Conservation (phyloP, 805 yeast species). For the Hanseniaspora valbyensis region DNA sequence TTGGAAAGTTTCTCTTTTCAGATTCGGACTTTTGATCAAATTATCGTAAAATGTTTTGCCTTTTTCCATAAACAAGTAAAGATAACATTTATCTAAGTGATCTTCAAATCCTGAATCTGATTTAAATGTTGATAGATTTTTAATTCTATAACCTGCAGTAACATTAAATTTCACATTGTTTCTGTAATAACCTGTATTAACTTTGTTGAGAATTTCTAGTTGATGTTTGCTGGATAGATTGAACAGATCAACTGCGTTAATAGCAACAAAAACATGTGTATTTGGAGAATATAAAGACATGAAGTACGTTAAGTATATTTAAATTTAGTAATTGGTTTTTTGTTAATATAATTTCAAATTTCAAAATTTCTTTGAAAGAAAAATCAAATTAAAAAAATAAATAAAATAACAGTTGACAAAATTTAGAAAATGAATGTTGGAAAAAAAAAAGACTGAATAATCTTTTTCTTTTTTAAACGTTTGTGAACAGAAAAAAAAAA, state of each 20-base stretch:
- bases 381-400: too few relatives aligned
- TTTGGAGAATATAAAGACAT: not conserved
- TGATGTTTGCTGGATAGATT: constrained; percentile 22
- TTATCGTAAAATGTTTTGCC: constrained; percentile 19
- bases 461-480: too few relatives aligned
- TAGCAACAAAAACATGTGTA: constrained; percentile 23
- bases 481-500: too few relatives aligned
- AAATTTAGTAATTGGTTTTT: not conserved
- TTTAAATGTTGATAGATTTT: constrained; percentile 19
- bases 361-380: too few relatives aligned
- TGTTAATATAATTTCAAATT: not conserved
- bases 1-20: constrained; percentile 4
- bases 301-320: not conserved
- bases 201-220: constrained; percentile 23
- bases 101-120: constrained; percentile 25
- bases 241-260: constrained; percentile 27
- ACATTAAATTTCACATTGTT: constrained; percentile 36
- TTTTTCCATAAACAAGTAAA: constrained; percentile 22
- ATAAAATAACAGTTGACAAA: too few relatives aligned
- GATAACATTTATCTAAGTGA: constrained; percentile 21
- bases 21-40: constrained; percentile 16
- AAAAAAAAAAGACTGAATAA: too few relatives aligned
- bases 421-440: too few relatives aligned
- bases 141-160: constrained; percentile 35
- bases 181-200: constrained; percentile 43